Evolutionary conservation across 495 filamentous ascomycete species (phyloP), one percentile per base, ranked within the genome.

Genomic region (Neurospora sublineolata): DNA sequence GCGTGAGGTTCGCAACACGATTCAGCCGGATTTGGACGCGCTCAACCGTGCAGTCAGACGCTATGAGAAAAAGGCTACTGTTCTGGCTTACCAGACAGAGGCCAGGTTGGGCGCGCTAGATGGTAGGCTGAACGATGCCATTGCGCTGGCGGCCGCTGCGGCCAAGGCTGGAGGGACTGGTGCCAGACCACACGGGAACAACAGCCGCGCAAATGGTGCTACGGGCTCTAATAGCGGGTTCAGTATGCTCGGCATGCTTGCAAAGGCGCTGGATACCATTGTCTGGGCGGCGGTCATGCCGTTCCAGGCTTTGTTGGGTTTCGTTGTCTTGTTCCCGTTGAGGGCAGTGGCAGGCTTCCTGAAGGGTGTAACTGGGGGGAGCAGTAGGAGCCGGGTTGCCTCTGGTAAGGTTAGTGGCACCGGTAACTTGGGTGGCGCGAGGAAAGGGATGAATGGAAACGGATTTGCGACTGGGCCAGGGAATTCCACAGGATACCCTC

Each of bases 41-140:
- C 81, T 99, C 41, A 94, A 92, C 72, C 90, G 95, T 23, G 95
- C 95, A 0, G 90, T 98, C 37, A 87, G 95, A 16, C 89, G 93
- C n/a, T 97, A 97, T 74, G 95, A 99, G 82, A 97, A 97, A 79
- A 90, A 93, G 71, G 88, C 90, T 12, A 89, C 90, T 0, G 79
- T 94, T 2, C 86, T 91, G 23, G 82, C 89, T 0, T 84, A 89
- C 69, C 89, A 94, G 73, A 94, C 89, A 11, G 93, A 98, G 67
- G 85, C 86, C 20, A 87, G 92, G 20, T 85, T 98, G 41, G 83
- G 85, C 33, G 86, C 88, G 33, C 81, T 97, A 18, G 90, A 97
- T 71, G 77, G 80, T 0, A 86, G 91, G 46, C 78, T 96, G 23
- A 87, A 88, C 38, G 94, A 97, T 74, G 91, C 93, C 1, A 84